Conservation (phyloP, 495 filamentous ascomycete species). For the Penicillium cataractarum region DNA sequence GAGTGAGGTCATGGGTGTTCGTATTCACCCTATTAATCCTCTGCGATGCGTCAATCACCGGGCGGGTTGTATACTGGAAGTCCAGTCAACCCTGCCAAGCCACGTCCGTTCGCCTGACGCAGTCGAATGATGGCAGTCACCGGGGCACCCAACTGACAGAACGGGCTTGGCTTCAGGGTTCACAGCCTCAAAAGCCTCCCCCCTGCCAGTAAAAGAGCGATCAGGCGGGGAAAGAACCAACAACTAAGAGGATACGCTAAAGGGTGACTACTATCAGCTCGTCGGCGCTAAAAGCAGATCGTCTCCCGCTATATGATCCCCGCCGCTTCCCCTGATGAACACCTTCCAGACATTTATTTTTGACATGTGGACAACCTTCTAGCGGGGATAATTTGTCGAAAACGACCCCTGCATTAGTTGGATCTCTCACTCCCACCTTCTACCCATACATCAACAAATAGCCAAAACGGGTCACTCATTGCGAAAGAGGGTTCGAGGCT, state of each 20-base stretch:
- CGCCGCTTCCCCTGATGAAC: constrained; percentile 27
- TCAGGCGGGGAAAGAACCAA: constrained; percentile 11
- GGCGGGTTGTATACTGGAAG: not conserved
- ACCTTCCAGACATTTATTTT: not conserved
- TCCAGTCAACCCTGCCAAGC: constrained; percentile 3
- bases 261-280: not conserved
- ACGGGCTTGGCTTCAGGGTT: not conserved
- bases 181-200: constrained; percentile 14
- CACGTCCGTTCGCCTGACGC: constrained; percentile 14
- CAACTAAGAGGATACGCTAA: no score
- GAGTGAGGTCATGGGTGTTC: not conserved
- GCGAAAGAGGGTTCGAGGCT: not conserved
- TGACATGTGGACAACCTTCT: constrained; percentile 13
- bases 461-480: not conserved
- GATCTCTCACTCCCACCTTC: not conserved
- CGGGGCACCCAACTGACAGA: constrained; percentile 1
- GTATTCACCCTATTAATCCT: not conserved
- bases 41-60: not conserved
- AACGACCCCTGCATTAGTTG: not conserved
- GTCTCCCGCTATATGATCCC: constrained; percentile 31
- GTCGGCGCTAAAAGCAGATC: constrained; percentile 25
- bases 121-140: constrained; percentile 18
- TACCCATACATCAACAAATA: not conserved
- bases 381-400: not conserved
- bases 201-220: not conserved